phyloP scores from a whole-genome alignment of 805 yeast genomes.

The Nakazawaea holstii region DNA sequence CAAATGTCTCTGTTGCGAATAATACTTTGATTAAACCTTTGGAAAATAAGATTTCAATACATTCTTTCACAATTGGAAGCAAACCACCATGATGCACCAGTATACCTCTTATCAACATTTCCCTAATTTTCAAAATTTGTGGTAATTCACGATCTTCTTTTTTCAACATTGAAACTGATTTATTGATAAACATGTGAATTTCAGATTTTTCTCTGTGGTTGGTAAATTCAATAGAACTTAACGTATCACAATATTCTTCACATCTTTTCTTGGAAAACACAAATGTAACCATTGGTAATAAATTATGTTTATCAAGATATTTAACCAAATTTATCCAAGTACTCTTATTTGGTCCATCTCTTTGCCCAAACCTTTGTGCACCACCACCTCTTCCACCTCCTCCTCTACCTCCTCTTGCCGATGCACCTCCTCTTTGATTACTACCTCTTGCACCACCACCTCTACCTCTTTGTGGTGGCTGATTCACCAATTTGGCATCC shows the following conservation, averaged over 20 bases:
- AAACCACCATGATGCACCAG: constrained; percentile 96
- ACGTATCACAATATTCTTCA: constrained; percentile 84
- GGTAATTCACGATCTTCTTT: constrained; percentile 92
- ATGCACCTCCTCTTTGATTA: constrained; percentile 29
- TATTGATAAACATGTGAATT: constrained; percentile 88
- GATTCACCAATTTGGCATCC: constrained; percentile 30
- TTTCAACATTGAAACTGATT: constrained; percentile 79
- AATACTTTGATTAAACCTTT: constrained; percentile 81
- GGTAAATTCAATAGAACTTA: constrained; percentile 72
- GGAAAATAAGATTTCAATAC: constrained; percentile 88
- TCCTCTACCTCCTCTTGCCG: constrained; percentile 14
- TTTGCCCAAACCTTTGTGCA: constrained; percentile 29
- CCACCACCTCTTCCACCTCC: constrained; percentile 17
- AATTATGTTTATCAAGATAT: constrained; percentile 54
- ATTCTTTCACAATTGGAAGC: constrained; percentile 87
- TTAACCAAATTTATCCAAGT: constrained; percentile 76
- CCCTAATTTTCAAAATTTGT: constrained; percentile 79
- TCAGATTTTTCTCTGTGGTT: constrained; percentile 83
- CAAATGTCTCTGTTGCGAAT: constrained; percentile 97
- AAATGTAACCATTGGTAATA: constrained; percentile 90
- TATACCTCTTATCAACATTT: constrained; percentile 81
- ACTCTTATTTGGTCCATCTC: constrained; percentile 71
- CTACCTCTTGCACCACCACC: constrained; percentile 34
- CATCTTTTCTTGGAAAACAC: constrained; percentile 92
- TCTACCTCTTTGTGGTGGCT: constrained; percentile 40